Conservation (phyloP, 441 rosid species). For the Brassica balearica region DNA sequence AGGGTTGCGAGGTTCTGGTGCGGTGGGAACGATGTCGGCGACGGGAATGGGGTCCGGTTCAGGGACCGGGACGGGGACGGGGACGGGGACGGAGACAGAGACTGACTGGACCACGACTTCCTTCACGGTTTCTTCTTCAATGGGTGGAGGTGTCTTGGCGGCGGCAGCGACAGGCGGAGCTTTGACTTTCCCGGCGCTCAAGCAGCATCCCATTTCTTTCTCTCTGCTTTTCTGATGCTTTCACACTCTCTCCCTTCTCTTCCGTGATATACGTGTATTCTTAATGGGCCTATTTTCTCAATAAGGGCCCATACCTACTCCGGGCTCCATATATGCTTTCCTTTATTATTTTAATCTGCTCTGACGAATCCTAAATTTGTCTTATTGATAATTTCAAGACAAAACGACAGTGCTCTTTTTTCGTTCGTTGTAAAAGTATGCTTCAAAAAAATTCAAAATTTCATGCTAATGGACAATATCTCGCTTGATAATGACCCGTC, state of each 20-base stretch:
- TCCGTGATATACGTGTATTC: conserved; percentile 10
- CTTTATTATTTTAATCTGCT: not conserved
- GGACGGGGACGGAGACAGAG: conserved; percentile 32
- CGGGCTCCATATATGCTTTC: not conserved
- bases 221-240: conserved; percentile 11
- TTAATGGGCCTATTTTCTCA: conserved; percentile 17
- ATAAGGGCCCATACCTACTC: conserved; percentile 22
- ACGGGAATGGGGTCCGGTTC: not conserved
- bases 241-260: not conserved
- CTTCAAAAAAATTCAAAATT: conserved; percentile 17
- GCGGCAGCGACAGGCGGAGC: conserved; percentile 28
- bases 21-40: conserved; percentile 23
- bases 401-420: conserved; percentile 9
- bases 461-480: conserved; percentile 23
- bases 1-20: conserved; percentile 15
- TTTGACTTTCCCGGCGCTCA: conserved; percentile 41
- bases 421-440: not conserved
- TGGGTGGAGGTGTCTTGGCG: conserved; percentile 40
- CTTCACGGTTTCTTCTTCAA: conserved; percentile 81
- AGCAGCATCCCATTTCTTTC: conserved; percentile 47
- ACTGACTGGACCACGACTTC: conserved; percentile 72
- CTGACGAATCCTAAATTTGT: conserved; percentile 32
- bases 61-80: conserved; percentile 34
- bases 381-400: conserved; percentile 9
- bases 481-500: conserved; percentile 32